A percentile compares a stretch with the other conserved stretches of the same genome.
Evolutionary conservation across 2,329 filamentous ascomycete genomes (phyloP).

Genomic region (Hypoxylon rubiginosum): DNA sequence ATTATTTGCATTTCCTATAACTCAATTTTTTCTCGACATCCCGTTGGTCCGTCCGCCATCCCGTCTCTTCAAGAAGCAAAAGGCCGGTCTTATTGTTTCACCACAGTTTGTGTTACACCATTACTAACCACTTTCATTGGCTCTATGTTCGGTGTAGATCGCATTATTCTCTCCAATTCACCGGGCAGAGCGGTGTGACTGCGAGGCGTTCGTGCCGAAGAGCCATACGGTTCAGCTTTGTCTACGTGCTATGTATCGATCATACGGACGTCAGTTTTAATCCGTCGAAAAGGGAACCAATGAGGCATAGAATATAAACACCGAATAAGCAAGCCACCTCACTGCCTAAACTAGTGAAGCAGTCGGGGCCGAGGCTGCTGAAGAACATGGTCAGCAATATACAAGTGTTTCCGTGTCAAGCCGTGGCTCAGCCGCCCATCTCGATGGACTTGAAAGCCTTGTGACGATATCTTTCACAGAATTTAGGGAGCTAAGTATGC

Average conservation of each 20-base stretch:
- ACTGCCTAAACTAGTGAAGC: neutral
- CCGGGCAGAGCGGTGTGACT: neutral
- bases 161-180: neutral
- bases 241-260: neutral
- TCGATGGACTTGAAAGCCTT: neutral
- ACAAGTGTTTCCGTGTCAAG: neutral
- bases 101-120: neutral
- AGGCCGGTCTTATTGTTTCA: neutral
- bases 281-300: neutral
- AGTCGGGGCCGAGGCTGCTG: neutral
- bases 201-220: neutral
- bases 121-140: neutral
- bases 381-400: neutral
- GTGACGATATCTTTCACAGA: neutral
- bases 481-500: neutral
- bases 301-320: neutral
- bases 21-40: neutral
- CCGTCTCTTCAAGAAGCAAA: neutral
- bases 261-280: neutral
- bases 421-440: neutral
- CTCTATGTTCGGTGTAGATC: neutral
- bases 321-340: neutral
- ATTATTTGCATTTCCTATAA: slow-evolving; percentile 25
- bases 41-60: slow-evolving; percentile 5
- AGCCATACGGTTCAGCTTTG: neutral